Evolutionary conservation across 1,284 basidiomycete species (phyloP).

Genomic region (Inonotus obliquus): DNA sequence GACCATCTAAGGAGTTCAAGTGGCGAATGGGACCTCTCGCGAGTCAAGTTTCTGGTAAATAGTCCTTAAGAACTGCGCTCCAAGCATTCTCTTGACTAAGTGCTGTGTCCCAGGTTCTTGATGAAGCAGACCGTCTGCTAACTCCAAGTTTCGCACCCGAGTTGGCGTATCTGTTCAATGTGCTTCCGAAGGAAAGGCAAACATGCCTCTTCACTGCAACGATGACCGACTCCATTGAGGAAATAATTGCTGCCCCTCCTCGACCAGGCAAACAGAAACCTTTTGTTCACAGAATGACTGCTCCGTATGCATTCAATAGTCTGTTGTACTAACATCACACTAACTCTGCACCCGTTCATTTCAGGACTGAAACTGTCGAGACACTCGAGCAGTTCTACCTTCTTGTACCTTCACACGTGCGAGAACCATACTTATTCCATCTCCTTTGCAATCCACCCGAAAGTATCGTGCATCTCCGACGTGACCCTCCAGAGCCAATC

Average conservation of each 20-base stretch:
- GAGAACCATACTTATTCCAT: constrained; percentile 91
- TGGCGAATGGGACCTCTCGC: constrained; percentile 79
- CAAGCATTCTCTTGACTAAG: not conserved
- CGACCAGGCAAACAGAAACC: constrained; percentile 81
- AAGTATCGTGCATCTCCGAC: constrained; percentile 63
- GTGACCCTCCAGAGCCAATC: constrained; percentile 48
- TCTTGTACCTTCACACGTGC: constrained; percentile 91
- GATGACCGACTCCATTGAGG: constrained; percentile 82
- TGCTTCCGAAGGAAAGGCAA: constrained; percentile 83
- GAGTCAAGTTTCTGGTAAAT: constrained; percentile 82
- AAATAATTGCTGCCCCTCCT: constrained; percentile 70
- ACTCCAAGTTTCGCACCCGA: constrained; percentile 90
- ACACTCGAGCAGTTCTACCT: constrained; percentile 87
- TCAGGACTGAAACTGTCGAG: constrained; percentile 81
- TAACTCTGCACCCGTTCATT: not conserved
- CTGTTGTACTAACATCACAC: not conserved
- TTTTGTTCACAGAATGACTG: constrained; percentile 82
- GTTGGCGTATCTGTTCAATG: constrained; percentile 73
- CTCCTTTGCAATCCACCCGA: constrained; percentile 86
- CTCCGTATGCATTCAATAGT: constrained; percentile 50
- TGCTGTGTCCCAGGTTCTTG: constrained; percentile 68
- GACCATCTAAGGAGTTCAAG: constrained; percentile 83
- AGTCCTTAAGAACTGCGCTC: not conserved
- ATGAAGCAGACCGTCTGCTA: constrained; percentile 94
- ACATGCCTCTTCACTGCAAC: constrained; percentile 98